Evolutionary conservation across 2,329 filamentous ascomycete genomes (phyloP), one percentile per base, ranked within the genome.

Genomic region (Trichoderma oligosporum): DNA sequence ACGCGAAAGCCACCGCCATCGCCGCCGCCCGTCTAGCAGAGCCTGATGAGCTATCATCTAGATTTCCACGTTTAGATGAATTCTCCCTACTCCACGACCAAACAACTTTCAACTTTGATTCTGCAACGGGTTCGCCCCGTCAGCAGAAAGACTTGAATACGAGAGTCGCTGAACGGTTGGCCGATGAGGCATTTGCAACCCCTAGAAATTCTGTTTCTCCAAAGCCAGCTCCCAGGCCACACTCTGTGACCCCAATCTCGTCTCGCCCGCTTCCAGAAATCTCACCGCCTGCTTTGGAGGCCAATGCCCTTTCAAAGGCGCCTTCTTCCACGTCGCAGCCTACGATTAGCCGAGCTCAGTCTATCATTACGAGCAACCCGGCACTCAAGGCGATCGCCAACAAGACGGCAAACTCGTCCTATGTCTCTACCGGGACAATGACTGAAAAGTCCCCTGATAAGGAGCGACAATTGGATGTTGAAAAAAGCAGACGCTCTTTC

Each of bases 1-100:
- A 99, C 69, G 82, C 87, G 2, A 85, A 70, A 35, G 22, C 24
- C 9, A 9, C 22, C 12, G 49, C 49, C 4, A 39, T 29, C 24
- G 39, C 39, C n/a, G 27, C 64, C 3, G 71, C 73, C 61, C 63
- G 77, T 63, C 66, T 75, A 22, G 76, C 76, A 7, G 79, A 82
- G 20, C 77, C 79, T 2, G 94, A 97, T 63, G 93, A 97, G 67
- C 76, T 97, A 24, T 91, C 93, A 0, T 81, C 84, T 25, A 83
- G 88, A 52, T 99, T 97, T 64, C 94, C 94, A 0, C 92, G 90
- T 5, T 78, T 99, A 22, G 92, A 97, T 66, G 90, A 97, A 64
- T 99, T 99, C 68, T 87, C 93, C 3, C 77, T 99, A 16, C 76
- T 97, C 42, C 91, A 96, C 64, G 91, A 97, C 61, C 83, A 89